phyloP scores from a whole-genome alignment of 352 stramenopile genomes.

The Sclerospora graminicola region DNA sequence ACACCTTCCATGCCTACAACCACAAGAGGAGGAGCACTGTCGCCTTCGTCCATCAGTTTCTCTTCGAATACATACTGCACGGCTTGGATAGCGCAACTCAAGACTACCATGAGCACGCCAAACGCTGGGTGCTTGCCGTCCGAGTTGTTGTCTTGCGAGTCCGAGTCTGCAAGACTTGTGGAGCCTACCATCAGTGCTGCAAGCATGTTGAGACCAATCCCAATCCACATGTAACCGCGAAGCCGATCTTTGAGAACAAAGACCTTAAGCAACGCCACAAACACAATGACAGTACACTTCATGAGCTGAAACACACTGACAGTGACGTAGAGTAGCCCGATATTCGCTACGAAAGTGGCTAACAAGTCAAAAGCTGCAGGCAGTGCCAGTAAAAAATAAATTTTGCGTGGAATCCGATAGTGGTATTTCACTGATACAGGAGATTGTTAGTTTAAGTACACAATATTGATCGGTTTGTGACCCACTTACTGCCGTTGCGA shows the following conservation, averaged over 20 bases:
- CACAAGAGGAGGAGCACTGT: conserved; percentile 88
- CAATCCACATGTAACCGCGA: conserved; percentile 93
- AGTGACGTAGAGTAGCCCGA: conserved; percentile 88
- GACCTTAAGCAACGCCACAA: conserved; percentile 95
- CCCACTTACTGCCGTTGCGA: conserved; percentile 49
- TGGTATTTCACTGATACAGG: conserved; percentile 50
- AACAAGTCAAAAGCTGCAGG: conserved; percentile 90
- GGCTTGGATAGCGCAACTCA: conserved; percentile 91
- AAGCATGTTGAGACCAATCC: conserved; percentile 92
- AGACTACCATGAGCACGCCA: conserved; percentile 90
- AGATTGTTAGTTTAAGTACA: not conserved
- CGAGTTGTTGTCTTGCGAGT: conserved; percentile 50
- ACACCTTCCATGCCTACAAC: conserved; percentile 93
- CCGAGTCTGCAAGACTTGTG: conserved; percentile 86
- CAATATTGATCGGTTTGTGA: not conserved
- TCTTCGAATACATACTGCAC: conserved; percentile 97
- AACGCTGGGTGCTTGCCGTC: conserved; percentile 66
- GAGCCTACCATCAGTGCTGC: conserved; percentile 88
- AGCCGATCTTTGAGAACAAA: conserved; percentile 88
- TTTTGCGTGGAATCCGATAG: conserved; percentile 78
- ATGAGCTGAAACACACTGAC: conserved; percentile 86
- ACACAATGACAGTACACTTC: conserved; percentile 92
- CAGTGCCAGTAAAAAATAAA: conserved; percentile 92
- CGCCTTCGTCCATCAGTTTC: conserved; percentile 93
- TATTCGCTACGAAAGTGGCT: conserved; percentile 91